Conservation (phyloP, 352 stramenopile species). For the Phytophthora sojae region DNA sequence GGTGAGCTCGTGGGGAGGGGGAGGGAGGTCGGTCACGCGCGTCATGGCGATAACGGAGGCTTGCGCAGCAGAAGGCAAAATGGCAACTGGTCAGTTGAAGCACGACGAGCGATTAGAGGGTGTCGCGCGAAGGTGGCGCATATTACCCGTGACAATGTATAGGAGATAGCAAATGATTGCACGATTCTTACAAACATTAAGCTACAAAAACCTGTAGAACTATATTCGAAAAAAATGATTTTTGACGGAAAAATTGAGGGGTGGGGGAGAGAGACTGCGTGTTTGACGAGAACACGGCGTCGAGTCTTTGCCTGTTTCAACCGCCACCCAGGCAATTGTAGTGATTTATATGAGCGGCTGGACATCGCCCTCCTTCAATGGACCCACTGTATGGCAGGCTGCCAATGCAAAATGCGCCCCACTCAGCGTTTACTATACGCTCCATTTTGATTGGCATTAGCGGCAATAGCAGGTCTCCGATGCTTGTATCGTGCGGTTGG, state of each 20-base stretch:
- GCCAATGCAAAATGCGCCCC: no score
- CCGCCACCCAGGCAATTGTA: background rate
- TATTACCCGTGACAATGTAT: background rate
- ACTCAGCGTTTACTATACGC: no score
- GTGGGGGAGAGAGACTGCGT: background rate
- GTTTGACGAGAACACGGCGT: background rate
- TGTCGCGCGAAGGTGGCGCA: background rate
- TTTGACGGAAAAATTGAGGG: background rate
- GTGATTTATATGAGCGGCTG: background rate
- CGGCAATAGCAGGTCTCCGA: no score
- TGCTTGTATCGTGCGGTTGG: no score
- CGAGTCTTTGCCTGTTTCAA: no score
- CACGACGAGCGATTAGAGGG: background rate
- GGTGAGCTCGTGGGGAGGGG: constrained; percentile 14
- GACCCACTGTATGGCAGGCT: no score
- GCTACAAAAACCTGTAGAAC: background rate
- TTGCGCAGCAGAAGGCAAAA: background rate
- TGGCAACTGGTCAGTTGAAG: constrained; percentile 1
- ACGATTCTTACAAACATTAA: background rate
- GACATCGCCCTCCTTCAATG: no score
- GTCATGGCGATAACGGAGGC: background rate
- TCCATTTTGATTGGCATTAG: no score
- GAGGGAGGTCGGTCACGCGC: constrained; percentile 4
- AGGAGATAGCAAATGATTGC: background rate
- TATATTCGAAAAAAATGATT: background rate